Conservation (phyloP, 2,329 filamentous ascomycete species). For the Fusarium sp. region DNA sequence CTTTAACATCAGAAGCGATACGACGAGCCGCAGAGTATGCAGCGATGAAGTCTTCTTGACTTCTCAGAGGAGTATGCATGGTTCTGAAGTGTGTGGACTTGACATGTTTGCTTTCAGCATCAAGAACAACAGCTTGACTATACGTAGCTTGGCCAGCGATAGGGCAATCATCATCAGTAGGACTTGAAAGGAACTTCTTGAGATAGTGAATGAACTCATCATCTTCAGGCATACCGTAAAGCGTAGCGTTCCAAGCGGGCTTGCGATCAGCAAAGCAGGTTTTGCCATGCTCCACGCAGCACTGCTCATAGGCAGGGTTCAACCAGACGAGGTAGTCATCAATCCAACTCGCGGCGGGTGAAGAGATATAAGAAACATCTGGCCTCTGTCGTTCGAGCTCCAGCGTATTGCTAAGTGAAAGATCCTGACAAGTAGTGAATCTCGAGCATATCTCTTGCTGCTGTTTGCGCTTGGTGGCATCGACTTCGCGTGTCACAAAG, state of each 20-base stretch:
- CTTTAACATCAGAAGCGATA: slow-evolving; percentile 81
- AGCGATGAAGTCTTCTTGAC: slow-evolving; percentile 91
- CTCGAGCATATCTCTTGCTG: slow-evolving; percentile 92
- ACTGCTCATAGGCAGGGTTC: slow-evolving; percentile 81
- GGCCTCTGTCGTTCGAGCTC: slow-evolving; percentile 95
- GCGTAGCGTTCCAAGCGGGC: slow-evolving; percentile 88
- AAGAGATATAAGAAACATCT: slow-evolving; percentile 87
- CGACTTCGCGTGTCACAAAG: slow-evolving; percentile 87
- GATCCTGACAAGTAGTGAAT: slow-evolving; percentile 87
- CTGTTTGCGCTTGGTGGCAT: slow-evolving; percentile 78
- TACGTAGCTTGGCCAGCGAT: slow-evolving; percentile 91
- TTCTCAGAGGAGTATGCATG: slow-evolving; percentile 85
- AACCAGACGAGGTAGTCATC: slow-evolving; percentile 98
- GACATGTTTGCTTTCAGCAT: slow-evolving; percentile 74
- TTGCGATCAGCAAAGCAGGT: slow-evolving; percentile 83
- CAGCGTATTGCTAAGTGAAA: slow-evolving; percentile 88
- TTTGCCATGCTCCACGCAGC: slow-evolving; percentile 77
- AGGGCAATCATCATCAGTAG: slow-evolving; percentile 86
- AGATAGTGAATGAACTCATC: slow-evolving; percentile 91
- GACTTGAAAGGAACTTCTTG: slow-evolving; percentile 82
- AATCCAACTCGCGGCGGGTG: slow-evolving; percentile 93
- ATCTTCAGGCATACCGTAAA: slow-evolving; percentile 92
- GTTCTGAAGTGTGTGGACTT: slow-evolving; percentile 92
- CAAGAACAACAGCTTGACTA: slow-evolving; percentile 83
- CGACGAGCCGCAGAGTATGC: slow-evolving; percentile 91